Percentiles rank a stretch among this genome's conserved stretches.
Evolutionary conservation across 768 basidiomycete genomes (phyloP).

Genomic region (Lyophyllum decastes): DNA sequence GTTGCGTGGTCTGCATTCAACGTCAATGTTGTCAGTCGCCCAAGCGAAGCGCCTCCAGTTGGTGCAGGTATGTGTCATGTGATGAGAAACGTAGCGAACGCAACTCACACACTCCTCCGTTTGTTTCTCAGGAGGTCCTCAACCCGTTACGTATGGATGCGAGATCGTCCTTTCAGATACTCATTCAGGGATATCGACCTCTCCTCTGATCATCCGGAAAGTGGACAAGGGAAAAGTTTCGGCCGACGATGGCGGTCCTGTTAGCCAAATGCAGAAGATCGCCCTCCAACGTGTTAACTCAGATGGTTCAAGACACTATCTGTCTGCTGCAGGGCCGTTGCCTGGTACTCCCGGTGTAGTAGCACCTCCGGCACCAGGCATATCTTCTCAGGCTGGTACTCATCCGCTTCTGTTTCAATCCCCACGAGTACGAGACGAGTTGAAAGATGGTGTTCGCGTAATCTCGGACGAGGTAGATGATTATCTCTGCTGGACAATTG

Average conservation of each 20-base stretch:
- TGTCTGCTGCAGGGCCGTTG: conserved; percentile 86
- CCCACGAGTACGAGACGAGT: conserved; percentile 79
- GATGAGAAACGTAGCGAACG: conserved; percentile 39
- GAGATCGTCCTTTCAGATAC: conserved; percentile 86
- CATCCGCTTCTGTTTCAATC: conserved; percentile 80
- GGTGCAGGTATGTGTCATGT: conserved; percentile 73
- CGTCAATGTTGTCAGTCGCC: conserved; percentile 83
- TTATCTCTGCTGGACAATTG: conserved; percentile 94
- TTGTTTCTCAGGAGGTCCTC: conserved; percentile 59
- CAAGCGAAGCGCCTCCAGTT: conserved; percentile 61
- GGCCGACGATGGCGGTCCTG: conserved; percentile 88
- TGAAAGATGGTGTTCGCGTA: conserved; percentile 72
- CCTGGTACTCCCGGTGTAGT: conserved; percentile 74
- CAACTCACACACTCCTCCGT: conserved; percentile 38
- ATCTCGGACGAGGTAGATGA: conserved; percentile 92
- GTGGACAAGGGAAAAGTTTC: conserved; percentile 88
- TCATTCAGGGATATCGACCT: conserved; percentile 81
- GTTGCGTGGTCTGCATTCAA: conserved; percentile 93
- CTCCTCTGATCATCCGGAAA: conserved; percentile 86
- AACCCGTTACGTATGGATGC: conserved; percentile 90
- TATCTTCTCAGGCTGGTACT: conserved; percentile 75
- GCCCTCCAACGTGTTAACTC: conserved; percentile 83
- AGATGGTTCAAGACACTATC: conserved; percentile 83
- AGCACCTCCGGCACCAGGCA: conserved; percentile 71
- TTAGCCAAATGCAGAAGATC: conserved; percentile 97